Evolutionary conservation across 164 flowering plant species (phyloP).

Genomic region (Magnolia kwangsiensis): DNA sequence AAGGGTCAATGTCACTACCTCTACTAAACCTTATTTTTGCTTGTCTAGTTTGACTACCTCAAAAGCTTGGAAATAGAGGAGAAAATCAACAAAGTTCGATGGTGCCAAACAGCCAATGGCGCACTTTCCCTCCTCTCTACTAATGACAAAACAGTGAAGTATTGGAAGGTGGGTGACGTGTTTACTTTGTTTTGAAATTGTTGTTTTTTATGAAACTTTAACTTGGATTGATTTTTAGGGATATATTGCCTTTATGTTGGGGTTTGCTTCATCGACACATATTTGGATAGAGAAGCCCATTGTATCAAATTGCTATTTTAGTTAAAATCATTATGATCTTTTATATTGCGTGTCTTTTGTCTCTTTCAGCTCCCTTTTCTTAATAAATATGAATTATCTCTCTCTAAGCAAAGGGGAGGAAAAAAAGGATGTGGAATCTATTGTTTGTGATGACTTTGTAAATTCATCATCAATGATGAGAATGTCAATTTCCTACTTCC

Average conservation of each 20-base stretch:
- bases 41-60: conserved; percentile 76
- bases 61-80: conserved; percentile 96
- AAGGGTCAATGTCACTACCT: not conserved
- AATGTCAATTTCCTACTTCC: too few species aligned
- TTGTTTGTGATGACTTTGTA: too few species aligned
- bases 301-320: too few species aligned
- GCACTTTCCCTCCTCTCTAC: conserved; percentile 62
- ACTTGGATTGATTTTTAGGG: not conserved
- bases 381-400: too few species aligned
- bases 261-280: not conserved
- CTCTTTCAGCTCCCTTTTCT: too few species aligned
- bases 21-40: conserved; percentile 6
- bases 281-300: too few species aligned
- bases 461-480: too few species aligned
- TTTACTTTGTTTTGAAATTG: not conserved
- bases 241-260: not conserved
- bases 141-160: conserved; percentile 61
- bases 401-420: too few species aligned
- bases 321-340: too few species aligned
- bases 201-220: not conserved
- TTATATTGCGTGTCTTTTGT: too few species aligned
- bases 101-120: conserved; percentile 80
- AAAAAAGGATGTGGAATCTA: too few species aligned
- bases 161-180: conserved; percentile 29
- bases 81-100: conserved; percentile 84